phyloP scores from a whole-genome alignment of 768 basidiomycete species.

The Coprinopsis marcescibilis region DNA sequence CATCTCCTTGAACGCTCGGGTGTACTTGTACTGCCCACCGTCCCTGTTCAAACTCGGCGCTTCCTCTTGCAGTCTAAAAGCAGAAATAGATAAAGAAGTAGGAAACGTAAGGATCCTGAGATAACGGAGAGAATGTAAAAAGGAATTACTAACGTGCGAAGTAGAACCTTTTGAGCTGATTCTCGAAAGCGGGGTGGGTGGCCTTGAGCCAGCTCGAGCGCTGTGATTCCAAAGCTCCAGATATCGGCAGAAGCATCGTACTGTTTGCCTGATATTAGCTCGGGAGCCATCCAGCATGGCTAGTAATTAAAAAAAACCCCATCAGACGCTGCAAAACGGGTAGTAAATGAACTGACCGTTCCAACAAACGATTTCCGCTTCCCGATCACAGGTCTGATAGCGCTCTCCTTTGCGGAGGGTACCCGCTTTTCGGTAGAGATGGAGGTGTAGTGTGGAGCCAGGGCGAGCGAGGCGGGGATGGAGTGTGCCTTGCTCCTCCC shows the following conservation, averaged over 20 bases:
- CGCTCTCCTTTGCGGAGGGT: slow-evolving; percentile 11
- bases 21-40: slow-evolving; percentile 68
- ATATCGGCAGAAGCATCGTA: slow-evolving; percentile 90
- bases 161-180: slow-evolving; percentile 64
- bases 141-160: slow-evolving; percentile 52
- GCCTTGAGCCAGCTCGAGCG: slow-evolving; percentile 83
- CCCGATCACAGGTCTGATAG: slow-evolving; percentile 44
- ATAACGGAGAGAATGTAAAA: background rate
- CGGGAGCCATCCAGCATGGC: slow-evolving; percentile 98
- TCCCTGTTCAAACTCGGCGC: slow-evolving; percentile 74
- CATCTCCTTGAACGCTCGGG: slow-evolving; percentile 76
- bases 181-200: slow-evolving; percentile 81
- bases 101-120: background rate
- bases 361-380: slow-evolving; percentile 92
- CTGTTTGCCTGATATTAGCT: slow-evolving; percentile 76
- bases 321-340: background rate
- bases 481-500: slow-evolving; percentile 21
- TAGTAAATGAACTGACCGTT: slow-evolving; percentile 45
- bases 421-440: slow-evolving; percentile 29
- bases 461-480: slow-evolving; percentile 25
- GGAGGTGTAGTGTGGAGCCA: slow-evolving; percentile 23
- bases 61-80: slow-evolving; percentile 60
- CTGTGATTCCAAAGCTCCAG: slow-evolving; percentile 96
- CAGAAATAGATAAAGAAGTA: slow-evolving; percentile 3
- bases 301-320: slow-evolving; percentile 21